Conservation (phyloP, 2,329 filamentous ascomycete genomes). For the Mycogone perniciosa region DNA sequence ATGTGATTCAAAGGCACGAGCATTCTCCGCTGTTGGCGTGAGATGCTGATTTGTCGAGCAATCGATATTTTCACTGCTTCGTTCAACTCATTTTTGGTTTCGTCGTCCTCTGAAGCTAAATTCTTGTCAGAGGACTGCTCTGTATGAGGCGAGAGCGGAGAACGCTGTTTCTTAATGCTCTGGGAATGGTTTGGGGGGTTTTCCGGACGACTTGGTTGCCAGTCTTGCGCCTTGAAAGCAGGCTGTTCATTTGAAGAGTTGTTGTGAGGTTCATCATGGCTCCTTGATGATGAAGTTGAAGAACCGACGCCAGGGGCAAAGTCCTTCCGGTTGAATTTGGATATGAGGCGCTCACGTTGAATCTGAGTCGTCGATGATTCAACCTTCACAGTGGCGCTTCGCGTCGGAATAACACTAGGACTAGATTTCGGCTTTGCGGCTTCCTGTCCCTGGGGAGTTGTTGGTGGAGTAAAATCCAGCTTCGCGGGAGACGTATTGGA, state of each 20-base stretch:
- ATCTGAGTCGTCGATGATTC: neutral
- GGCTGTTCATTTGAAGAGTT: neutral
- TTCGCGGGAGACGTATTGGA: conserved; percentile 51
- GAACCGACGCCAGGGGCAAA: neutral
- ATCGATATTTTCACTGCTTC: conserved; percentile 60
- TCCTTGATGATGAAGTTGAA: neutral
- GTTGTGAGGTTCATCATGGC: neutral
- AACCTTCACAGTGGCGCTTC: neutral
- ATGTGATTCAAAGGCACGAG: conserved; percentile 46
- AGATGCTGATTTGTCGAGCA: conserved; percentile 61
- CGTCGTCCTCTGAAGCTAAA: conserved; percentile 8
- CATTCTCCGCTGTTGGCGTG: conserved; percentile 53
- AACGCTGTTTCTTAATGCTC: too few species aligned
- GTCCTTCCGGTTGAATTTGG: conserved; percentile 15
- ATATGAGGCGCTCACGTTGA: conserved; percentile 13
- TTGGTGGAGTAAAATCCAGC: conserved; percentile 6
- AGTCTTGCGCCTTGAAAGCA: neutral
- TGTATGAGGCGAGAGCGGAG: too few species aligned
- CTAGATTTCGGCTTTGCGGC: neutral
- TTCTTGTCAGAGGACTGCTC: neutral
- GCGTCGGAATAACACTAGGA: conserved; percentile 8
- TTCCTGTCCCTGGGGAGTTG: neutral
- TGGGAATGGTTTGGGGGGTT: too few species aligned
- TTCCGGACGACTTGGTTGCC: too few species aligned
- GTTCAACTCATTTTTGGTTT: conserved; percentile 26